These are phyloP conservation scores for Casaregolazyma suthepensis DNA, from an alignment of 1,139 yeast genomes.

Conservation along the genomic window DNA sequence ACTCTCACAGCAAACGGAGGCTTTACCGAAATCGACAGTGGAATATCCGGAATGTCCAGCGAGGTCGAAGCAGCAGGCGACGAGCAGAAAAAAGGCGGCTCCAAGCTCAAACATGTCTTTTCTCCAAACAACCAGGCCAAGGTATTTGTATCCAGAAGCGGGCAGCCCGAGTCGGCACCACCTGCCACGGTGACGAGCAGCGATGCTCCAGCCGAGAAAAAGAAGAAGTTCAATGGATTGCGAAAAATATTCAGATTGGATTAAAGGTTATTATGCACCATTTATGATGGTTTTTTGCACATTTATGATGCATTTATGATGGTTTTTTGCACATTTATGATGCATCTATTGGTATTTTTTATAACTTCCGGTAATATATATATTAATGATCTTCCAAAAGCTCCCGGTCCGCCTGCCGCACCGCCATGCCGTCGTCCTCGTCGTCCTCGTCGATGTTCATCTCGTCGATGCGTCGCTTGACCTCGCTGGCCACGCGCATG, in stretches of 20 bases:
- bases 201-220: constrained; percentile 13
- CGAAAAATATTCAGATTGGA: constrained; percentile 26
- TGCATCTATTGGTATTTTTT: constrained; percentile 7
- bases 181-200: not conserved
- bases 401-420: constrained; percentile 35
- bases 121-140: constrained; percentile 28
- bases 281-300: not conserved
- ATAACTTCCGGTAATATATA: constrained; percentile 2
- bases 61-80: not conserved
- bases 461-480: constrained; percentile 79
- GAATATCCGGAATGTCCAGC: not conserved
- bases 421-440: constrained; percentile 28
- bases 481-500: constrained; percentile 80
- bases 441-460: constrained; percentile 19
- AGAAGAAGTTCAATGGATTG: constrained; percentile 27
- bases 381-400: constrained; percentile 27
- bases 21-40: not conserved
- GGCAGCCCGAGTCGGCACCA: not conserved
- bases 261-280: constrained; percentile 6
- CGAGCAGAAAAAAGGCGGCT: constrained; percentile 3
- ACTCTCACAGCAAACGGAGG: not conserved
- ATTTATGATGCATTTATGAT: too few relatives aligned
- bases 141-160: constrained; percentile 19
- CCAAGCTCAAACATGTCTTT: constrained; percentile 24
- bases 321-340: not conserved